Evolutionary conservation across 2,329 filamentous ascomycete genomes (phyloP).

Genomic region (Hypoxylon rubiginosum): DNA sequence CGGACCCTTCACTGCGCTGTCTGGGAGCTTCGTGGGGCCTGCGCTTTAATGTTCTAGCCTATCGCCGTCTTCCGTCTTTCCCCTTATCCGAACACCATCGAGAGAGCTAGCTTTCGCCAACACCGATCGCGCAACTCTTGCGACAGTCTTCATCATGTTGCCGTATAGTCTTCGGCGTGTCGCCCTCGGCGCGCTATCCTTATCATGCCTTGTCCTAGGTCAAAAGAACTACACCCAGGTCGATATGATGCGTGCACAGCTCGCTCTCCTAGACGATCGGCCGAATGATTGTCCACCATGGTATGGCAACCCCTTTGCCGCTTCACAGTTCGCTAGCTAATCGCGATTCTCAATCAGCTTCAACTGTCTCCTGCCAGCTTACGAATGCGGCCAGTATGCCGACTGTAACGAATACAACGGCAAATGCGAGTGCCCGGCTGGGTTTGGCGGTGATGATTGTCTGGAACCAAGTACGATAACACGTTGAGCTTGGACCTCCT

Average conservation of each 20-base stretch:
- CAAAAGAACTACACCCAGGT: conserved; percentile 71
- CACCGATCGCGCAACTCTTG: conserved; percentile 14
- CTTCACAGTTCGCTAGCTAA: conserved; percentile 56
- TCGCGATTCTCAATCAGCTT: conserved; percentile 72
- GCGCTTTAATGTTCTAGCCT: conserved; percentile 36
- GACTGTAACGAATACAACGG: conserved; percentile 90
- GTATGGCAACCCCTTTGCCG: conserved; percentile 57
- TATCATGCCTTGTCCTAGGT: conserved; percentile 48
- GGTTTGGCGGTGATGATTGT: conserved; percentile 95
- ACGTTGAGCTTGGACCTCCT: neutral
- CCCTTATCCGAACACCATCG: conserved; percentile 19
- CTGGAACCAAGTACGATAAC: conserved; percentile 76
- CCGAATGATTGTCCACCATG: conserved; percentile 85
- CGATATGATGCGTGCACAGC: conserved; percentile 73
- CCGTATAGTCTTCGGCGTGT: conserved; percentile 41
- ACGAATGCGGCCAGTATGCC: conserved; percentile 91
- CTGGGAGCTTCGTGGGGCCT: conserved; percentile 30
- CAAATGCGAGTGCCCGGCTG: conserved; percentile 91
- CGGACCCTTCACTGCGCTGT: conserved; percentile 16
- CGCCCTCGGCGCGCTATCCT: conserved; percentile 45
- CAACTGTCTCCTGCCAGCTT: conserved; percentile 95
- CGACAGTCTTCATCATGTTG: conserved; percentile 44
- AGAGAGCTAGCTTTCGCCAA: conserved; percentile 6
- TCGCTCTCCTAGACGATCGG: conserved; percentile 79
- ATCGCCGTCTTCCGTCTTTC: conserved; percentile 26